Percentiles rank a stretch among this genome's conserved stretches.
These are phyloP conservation scores for Eragrostis nindensis DNA, from an alignment of 176 grass and related monocot genomes.

Conservation along the genomic window DNA sequence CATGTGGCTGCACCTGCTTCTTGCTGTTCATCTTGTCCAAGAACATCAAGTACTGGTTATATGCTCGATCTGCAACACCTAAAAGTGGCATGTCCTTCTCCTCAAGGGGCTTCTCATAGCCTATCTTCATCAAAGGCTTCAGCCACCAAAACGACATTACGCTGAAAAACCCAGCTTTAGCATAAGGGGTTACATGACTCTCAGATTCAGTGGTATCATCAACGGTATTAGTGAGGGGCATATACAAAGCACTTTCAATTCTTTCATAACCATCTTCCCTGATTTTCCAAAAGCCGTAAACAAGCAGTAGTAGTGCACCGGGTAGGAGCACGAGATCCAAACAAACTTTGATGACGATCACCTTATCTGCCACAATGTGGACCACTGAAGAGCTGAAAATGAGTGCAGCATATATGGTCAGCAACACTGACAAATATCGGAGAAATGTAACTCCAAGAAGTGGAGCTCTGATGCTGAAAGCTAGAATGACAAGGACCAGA, in stretches of 20 bases:
- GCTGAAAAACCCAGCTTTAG: conserved; percentile 67
- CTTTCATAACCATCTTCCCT: conserved; percentile 43
- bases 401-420: conserved; percentile 42
- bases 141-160: conserved; percentile 91
- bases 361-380: conserved; percentile 46
- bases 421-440: conserved; percentile 35
- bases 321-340: conserved; percentile 69
- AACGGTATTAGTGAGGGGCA: conserved; percentile 47
- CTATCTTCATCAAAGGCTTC: conserved; percentile 83
- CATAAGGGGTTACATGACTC: conserved; percentile 48
- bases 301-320: conserved; percentile 47
- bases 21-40: conserved; percentile 55
- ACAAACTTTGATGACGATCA: conserved; percentile 32
- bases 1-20: conserved; percentile 45
- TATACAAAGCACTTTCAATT: conserved; percentile 48
- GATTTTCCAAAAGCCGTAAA: conserved; percentile 35
- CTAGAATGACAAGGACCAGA: conserved; percentile 36
- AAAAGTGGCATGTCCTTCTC: conserved; percentile 84
- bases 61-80: conserved; percentile 53
- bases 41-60: conserved; percentile 59
- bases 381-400: conserved; percentile 53
- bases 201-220: conserved; percentile 37
- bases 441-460: conserved; percentile 39
- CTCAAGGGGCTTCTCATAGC: conserved; percentile 79
- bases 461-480: conserved; percentile 39